Evolutionary conservation across 441 rosid genomes (phyloP), one percentile per base, ranked within the genome.

Genomic region (Macaranga tanarius): DNA sequence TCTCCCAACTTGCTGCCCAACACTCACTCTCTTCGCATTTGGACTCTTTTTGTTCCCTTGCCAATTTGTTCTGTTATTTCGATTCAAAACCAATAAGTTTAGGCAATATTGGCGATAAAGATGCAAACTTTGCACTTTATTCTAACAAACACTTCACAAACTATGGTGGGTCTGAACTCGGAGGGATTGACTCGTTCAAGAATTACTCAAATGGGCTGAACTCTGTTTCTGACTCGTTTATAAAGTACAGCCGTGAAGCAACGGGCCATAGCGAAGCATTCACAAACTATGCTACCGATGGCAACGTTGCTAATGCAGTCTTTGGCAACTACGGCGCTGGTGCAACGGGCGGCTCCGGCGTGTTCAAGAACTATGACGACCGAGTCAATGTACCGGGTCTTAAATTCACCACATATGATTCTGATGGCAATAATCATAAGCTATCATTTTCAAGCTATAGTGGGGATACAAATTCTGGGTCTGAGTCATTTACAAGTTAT

Each of bases 281-380:
- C 84, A 64, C 83, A 19, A 78, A 26, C 25, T 95, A 95, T 67
- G 95, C 81, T 26, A 66, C 64, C 0, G 81, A 60, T 19, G 76
- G 82, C 65, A 95, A 95, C 71, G 93, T 91, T 25, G 98, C 83
- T 2, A 96, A 90, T 73, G 92, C 92, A 72, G 78, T 76, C 47
- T 95, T 95, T 84, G 89, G 90, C 42, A 83, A 90, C 56, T 95
- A 95, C 78, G 96, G 96, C 9, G 60, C 81, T 11, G 76, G 68
- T n/a, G 86, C 95, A 50, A 87, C 87, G 11, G 92, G 95, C 16
- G 97, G 99, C 64, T 51, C 74, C 7, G 93, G 96, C 13, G 76
- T 70, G 0, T 95, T 95, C 85, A 77, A 67, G 5, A 84, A 81
- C 81, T 95, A 95, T 74, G 86, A 88, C 22, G 72, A 61, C 62